A percentile compares a stretch with the other conserved stretches of the same genome.
These are phyloP conservation scores for Limtongia smithiae DNA, from an alignment of 805 yeast genomes.

Conservation along the genomic window DNA sequence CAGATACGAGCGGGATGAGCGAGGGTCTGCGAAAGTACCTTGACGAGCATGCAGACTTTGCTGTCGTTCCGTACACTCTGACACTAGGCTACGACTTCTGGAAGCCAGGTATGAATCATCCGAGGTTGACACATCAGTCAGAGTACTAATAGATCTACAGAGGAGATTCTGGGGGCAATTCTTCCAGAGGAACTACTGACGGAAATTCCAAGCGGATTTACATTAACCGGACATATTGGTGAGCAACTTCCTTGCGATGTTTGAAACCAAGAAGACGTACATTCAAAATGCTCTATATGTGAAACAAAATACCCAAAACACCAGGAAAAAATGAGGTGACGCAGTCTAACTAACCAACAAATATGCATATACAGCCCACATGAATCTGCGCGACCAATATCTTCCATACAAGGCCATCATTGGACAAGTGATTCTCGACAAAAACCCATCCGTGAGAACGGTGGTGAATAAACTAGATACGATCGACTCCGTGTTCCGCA, in stretches of 20 bases:
- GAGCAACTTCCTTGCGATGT: neutral
- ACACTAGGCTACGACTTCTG: slow-evolving; percentile 71
- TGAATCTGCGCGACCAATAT: slow-evolving; percentile 79
- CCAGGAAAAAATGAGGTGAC: neutral
- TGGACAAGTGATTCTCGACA: slow-evolving; percentile 87
- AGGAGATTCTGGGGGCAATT: slow-evolving; percentile 74
- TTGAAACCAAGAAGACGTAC: neutral
- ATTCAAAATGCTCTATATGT: neutral
- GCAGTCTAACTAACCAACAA: neutral
- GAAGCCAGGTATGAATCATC: slow-evolving; percentile 48
- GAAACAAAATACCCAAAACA: neutral
- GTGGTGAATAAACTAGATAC: slow-evolving; percentile 90
- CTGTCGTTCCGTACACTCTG: slow-evolving; percentile 52
- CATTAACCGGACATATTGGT: slow-evolving; percentile 82
- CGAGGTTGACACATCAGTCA: neutral
- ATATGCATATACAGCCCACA: slow-evolving; percentile 54
- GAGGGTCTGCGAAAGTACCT: slow-evolving; percentile 46
- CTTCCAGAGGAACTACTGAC: slow-evolving; percentile 66
- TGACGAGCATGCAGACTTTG: slow-evolving; percentile 41
- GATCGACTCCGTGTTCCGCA: slow-evolving; percentile 82
- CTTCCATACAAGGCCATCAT: slow-evolving; percentile 76
- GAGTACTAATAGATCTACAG: slow-evolving; percentile 36
- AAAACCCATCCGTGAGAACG: slow-evolving; percentile 73
- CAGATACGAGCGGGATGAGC: slow-evolving; percentile 37
- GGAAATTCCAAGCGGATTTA: slow-evolving; percentile 85